phyloP scores from a whole-genome alignment of 108 stramenopile species.

The Stephanodiscus triporus region DNA sequence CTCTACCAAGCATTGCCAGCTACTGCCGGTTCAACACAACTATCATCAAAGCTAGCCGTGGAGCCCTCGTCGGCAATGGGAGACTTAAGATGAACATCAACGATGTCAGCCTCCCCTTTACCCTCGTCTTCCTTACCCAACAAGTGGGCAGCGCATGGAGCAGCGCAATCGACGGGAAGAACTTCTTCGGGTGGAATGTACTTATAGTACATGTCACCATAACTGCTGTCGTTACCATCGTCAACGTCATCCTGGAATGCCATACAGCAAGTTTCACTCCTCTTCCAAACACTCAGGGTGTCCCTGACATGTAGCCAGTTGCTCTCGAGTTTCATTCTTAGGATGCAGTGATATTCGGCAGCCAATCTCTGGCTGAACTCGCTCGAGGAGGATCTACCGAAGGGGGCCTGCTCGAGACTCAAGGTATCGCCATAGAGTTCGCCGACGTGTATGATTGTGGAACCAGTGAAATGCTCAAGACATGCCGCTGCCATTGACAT shows the following conservation, averaged over 20 bases:
- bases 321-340: slow-evolving; percentile 62
- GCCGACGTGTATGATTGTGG: slow-evolving; percentile 87
- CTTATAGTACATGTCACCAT: slow-evolving; percentile 72
- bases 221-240: slow-evolving; percentile 49
- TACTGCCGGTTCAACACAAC: background rate
- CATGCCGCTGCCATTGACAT: slow-evolving; percentile 75
- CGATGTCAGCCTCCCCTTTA: background rate
- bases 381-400: slow-evolving; percentile 78
- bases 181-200: slow-evolving; percentile 79
- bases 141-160: slow-evolving; percentile 57
- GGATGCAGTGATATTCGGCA: slow-evolving; percentile 84
- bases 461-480: slow-evolving; percentile 73
- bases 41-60: background rate
- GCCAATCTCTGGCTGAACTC: slow-evolving; percentile 83
- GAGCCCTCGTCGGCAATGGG: background rate
- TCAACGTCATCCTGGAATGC: slow-evolving; percentile 69
- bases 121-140: slow-evolving; percentile 6
- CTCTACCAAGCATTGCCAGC: slow-evolving; percentile 40
- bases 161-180: slow-evolving; percentile 64
- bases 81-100: background rate
- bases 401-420: slow-evolving; percentile 82
- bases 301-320: slow-evolving; percentile 87
- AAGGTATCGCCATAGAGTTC: slow-evolving; percentile 76
- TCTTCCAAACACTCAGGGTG: slow-evolving; percentile 86
- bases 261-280: slow-evolving; percentile 71